A percentile compares a stretch with the other conserved stretches of the same genome.
Conservation (phyloP, 495 filamentous ascomycete genomes). For the Sabuloglossum arenarium region DNA sequence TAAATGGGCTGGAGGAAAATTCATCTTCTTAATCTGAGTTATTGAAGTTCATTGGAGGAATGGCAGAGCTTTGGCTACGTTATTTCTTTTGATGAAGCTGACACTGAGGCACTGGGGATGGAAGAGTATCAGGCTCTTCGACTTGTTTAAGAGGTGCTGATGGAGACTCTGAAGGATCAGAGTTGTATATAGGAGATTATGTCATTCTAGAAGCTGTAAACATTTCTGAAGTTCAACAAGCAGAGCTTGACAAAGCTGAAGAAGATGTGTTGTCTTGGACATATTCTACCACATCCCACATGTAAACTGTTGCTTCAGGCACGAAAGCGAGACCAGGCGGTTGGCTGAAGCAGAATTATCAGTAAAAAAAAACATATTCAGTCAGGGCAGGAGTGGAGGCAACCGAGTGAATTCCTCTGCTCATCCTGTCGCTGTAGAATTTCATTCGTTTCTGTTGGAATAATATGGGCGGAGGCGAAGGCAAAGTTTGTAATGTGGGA, state of each 20-base stretch:
- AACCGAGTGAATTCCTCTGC: constrained; percentile 68
- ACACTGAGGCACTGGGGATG: constrained; percentile 49
- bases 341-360: constrained; percentile 32
- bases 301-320: constrained; percentile 91
- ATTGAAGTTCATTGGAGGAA: constrained; percentile 36
- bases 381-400: neutral
- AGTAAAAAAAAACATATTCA: constrained; percentile 5
- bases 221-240: constrained; percentile 45
- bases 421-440: constrained; percentile 60
- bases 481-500: too few species aligned
- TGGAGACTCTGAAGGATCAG: constrained; percentile 36
- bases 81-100: constrained; percentile 43
- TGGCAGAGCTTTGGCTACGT: constrained; percentile 37
- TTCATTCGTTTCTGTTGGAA: constrained; percentile 43
- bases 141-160: constrained; percentile 40
- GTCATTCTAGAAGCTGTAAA: constrained; percentile 15
- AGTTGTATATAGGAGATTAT: constrained; percentile 26
- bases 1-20: constrained; percentile 61
- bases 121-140: constrained; percentile 32
- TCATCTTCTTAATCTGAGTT: constrained; percentile 36
- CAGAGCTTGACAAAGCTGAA: constrained; percentile 47
- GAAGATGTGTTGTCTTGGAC: constrained; percentile 74
- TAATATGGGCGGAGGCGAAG: too few species aligned
- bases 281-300: constrained; percentile 88
- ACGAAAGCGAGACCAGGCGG: constrained; percentile 92